A percentile compares a stretch with the other conserved stretches of the same genome.
Evolutionary conservation across 1,139 yeast species (phyloP).

Genomic region (Ogataea hybrid): DNA sequence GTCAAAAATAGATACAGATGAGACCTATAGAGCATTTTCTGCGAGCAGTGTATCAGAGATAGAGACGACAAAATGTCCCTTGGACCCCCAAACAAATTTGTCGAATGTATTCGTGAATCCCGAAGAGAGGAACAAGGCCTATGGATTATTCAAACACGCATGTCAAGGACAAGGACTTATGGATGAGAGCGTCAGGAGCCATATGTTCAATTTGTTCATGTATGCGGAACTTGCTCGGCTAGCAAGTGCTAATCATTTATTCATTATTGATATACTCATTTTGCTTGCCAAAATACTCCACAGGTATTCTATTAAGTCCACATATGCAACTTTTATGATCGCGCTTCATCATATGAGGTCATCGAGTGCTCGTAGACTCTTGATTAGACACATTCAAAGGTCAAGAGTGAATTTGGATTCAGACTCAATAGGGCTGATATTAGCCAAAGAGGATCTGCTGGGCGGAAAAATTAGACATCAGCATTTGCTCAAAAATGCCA

Average conservation of each 20-base stretch:
- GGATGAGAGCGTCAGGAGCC: no score
- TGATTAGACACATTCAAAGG: neutral
- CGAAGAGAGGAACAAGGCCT: no score
- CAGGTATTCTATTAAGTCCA: constrained; percentile 1
- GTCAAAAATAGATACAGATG: no score
- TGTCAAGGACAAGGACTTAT: no score
- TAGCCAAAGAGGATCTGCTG: no score
- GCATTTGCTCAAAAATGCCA: constrained; percentile 1
- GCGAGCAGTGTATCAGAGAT: no score
- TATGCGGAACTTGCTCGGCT: neutral
- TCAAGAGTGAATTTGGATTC: no score
- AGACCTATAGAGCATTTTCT: no score
- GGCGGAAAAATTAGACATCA: neutral
- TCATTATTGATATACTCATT: neutral
- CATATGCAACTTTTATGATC: constrained; percentile 13
- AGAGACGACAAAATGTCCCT: no score
- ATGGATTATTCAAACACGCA: no score
- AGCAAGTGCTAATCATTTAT: neutral
- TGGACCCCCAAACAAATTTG: no score
- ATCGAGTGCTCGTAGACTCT: neutral
- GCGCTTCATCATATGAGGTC: constrained; percentile 5
- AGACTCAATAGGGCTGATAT: neutral
- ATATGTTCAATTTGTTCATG: constrained; percentile 1
- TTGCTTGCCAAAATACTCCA: neutral
- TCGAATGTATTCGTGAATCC: no score